Evolutionary conservation across 768 basidiomycete species (phyloP), one percentile per base, ranked within the genome.

Genomic region (Phaffia tasmanica): DNA sequence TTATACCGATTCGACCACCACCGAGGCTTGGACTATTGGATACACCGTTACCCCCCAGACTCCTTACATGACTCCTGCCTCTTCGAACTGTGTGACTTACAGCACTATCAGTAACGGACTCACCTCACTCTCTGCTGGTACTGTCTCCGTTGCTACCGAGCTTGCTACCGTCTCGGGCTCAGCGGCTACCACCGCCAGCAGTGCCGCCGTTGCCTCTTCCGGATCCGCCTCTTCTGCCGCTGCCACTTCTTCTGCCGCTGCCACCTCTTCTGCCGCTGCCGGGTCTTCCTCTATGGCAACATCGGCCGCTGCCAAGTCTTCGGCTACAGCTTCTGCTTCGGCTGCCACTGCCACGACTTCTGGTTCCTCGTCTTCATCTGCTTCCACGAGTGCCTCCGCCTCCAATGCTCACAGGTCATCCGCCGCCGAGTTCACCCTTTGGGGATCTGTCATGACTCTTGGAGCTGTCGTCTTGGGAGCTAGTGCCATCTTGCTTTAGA

Each of bases 1-100:
- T 35, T 77, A 42, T 21, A 21, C 74, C 58, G 72, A 71, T 50
- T 58, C 65, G 8, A 71, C 72, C 35, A 63, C 70, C 35, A 69
- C 72, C 49, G 72, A 69, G 21, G 67, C 65, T 27, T 76, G 68
- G 70, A 77, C 77, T 25, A 70, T 76, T 64, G 77, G 77, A 54
- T 66, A 75, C 59, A 76, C 75, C 47, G 75, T 75, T 46, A 77
- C 77, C 42, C 77, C 77, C 56, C 65, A 67, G 29, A 70, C 73
- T 19, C 63, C 75, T 25, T 74, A 62, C 72, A 47, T 49, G n/a
- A 69, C 64, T 15, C 59, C 64, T 4, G 66, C 68, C 18, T 62
- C 59, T 14, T 75, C 74, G 16, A 74, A 71, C 57, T 76, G 75
- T 30, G 50, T 61, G 32, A 76, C 75, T 62, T 76, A 76, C 74